A percentile compares a stretch with the other conserved stretches of the same genome.
Evolutionary conservation across 1,284 basidiomycete species (phyloP).

Genomic region (Papiliotrema laurentii): DNA sequence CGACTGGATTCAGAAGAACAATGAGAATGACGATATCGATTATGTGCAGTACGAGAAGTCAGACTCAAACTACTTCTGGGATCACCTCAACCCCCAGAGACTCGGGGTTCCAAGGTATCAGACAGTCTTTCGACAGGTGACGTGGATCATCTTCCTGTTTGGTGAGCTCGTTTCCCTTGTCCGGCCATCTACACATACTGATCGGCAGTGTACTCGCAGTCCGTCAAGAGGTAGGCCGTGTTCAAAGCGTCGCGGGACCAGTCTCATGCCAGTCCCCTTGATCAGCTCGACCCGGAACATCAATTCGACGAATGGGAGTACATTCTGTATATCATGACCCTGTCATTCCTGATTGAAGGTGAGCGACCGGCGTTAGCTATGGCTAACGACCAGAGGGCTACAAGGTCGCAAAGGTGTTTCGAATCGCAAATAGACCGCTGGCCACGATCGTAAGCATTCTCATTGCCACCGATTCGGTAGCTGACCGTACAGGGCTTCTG

Average conservation of each 20-base stretch:
- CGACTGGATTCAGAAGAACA: constrained; percentile 71
- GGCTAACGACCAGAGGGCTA: constrained; percentile 39
- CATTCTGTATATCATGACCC: constrained; percentile 66
- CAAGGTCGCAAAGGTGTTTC: constrained; percentile 59
- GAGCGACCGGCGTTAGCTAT: constrained; percentile 12
- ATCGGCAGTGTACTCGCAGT: constrained; percentile 67
- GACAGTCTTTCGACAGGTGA: constrained; percentile 51
- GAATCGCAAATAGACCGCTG: constrained; percentile 32
- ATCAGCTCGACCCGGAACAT: constrained; percentile 36
- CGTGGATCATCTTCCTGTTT: constrained; percentile 80
- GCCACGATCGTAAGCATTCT: constrained; percentile 30
- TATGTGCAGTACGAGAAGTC: constrained; percentile 44
- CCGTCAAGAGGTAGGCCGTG: constrained; percentile 54
- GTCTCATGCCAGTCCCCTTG: constrained; percentile 20
- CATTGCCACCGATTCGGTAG: constrained; percentile 41
- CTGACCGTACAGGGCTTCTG: constrained; percentile 59
- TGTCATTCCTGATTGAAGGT: constrained; percentile 77
- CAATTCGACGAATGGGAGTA: constrained; percentile 72
- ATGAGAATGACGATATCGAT: constrained; percentile 52
- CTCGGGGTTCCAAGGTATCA: constrained; percentile 74
- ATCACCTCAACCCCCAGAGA: constrained; percentile 69
- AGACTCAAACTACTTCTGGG: constrained; percentile 57
- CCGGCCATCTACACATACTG: neutral
- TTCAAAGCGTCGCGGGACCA: neutral
- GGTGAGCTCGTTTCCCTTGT: constrained; percentile 13